Evolutionary conservation across 257 asterid genomes (phyloP).

Genomic region (Lavandula angustifolia): DNA sequence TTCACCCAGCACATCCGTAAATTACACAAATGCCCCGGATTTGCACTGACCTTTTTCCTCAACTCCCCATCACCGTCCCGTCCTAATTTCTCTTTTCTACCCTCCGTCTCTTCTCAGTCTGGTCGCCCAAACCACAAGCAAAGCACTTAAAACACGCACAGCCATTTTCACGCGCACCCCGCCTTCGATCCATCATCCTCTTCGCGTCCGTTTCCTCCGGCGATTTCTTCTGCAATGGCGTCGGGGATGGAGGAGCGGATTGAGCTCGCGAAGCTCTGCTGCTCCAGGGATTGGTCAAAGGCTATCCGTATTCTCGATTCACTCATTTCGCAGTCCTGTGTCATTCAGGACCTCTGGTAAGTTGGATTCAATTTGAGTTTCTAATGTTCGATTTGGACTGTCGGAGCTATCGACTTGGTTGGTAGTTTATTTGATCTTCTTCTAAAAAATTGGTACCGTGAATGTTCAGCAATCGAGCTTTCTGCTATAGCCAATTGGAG

Average conservation of each 20-base stretch:
- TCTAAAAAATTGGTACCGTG: slow-evolving; percentile 26
- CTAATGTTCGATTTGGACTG: slow-evolving; percentile 6
- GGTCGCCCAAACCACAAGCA: slow-evolving; percentile 47
- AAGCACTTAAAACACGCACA: slow-evolving; percentile 18
- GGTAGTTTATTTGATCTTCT: slow-evolving; percentile 34
- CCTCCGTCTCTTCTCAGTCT: slow-evolving; percentile 29
- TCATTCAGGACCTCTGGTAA: slow-evolving; percentile 89
- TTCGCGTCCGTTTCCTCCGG: slow-evolving; percentile 7
- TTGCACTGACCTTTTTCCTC: slow-evolving; percentile 2
- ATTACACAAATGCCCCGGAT: slow-evolving; percentile 28
- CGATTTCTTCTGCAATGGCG: slow-evolving; percentile 46
- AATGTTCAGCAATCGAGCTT: slow-evolving; percentile 83
- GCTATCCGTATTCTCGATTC: slow-evolving; percentile 95
- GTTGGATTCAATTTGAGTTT: neutral
- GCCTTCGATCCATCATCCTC: slow-evolving; percentile 36
- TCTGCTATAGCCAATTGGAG: slow-evolving; percentile 96
- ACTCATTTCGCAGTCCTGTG: slow-evolving; percentile 59
- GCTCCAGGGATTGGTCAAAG: slow-evolving; percentile 95
- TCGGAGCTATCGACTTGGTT: slow-evolving; percentile 17
- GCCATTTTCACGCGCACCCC: slow-evolving; percentile 12
- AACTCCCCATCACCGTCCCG: neutral
- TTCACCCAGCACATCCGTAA: slow-evolving; percentile 1
- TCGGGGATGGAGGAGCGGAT: slow-evolving; percentile 64
- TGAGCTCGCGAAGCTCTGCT: slow-evolving; percentile 84
- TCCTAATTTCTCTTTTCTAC: slow-evolving; percentile 11